Conservation (phyloP, 352 stramenopile species). For the Globisporangium takayamanum region DNA sequence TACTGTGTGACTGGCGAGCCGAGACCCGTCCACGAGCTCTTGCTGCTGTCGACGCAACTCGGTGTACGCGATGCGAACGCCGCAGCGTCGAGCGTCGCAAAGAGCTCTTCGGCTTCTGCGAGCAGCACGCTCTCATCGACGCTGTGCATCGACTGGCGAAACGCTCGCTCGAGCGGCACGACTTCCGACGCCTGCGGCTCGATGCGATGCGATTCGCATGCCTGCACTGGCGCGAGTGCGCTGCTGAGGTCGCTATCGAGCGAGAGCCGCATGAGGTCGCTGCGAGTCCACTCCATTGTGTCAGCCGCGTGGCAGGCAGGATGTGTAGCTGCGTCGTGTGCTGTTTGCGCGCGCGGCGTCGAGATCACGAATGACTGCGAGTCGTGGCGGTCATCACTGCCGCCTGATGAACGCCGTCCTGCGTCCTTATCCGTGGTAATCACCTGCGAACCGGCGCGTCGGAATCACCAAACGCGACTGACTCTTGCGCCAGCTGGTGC, state of each 20-base stretch:
- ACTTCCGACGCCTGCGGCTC: not conserved
- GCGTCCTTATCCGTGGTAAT: too few relatives aligned
- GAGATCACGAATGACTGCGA: not conserved
- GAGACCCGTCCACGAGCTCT: not conserved
- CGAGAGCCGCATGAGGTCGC: conserved; percentile 1
- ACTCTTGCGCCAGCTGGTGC: too few relatives aligned
- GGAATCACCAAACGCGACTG: too few relatives aligned
- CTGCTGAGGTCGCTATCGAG: not conserved
- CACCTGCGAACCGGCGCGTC: too few relatives aligned
- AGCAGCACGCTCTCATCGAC: conserved; percentile 11
- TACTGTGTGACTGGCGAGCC: not conserved
- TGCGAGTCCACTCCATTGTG: conserved; percentile 1
- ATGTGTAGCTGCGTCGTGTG: not conserved
- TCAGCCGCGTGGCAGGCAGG: not conserved
- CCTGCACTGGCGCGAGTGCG: not conserved
- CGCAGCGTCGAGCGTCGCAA: conserved; percentile 2
- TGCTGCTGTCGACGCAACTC: not conserved
- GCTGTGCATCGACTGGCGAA: not conserved
- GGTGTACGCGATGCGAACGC: conserved; percentile 1
- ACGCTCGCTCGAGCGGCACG: not conserved
- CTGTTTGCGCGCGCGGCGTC: not conserved
- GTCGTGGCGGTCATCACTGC: too few relatives aligned
- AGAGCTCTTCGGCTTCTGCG: conserved; percentile 8
- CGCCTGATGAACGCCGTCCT: too few relatives aligned
- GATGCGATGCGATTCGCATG: not conserved